A percentile compares a stretch with the other conserved stretches of the same genome.
phyloP scores from a whole-genome alignment of 75 land plant species.

The Cupressus sempervirens region DNA sequence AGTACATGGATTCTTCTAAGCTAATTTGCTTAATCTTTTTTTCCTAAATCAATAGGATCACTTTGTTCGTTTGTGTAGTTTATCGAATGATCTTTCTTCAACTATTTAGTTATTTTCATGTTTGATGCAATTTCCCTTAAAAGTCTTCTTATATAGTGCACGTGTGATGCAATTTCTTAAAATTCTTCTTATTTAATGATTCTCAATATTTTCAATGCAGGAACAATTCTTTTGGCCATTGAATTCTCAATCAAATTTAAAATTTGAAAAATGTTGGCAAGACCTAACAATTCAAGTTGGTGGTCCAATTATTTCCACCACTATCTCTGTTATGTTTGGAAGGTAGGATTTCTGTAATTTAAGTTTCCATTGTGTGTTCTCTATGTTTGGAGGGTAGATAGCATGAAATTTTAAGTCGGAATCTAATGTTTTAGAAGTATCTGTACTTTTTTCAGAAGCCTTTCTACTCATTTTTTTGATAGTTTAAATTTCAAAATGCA shows the following conservation, averaged over 20 bases:
- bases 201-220: slow-evolving; percentile 23
- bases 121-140: neutral
- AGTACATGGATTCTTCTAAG: neutral
- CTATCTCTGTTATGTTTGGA: slow-evolving; percentile 94
- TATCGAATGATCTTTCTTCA: neutral
- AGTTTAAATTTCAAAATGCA: neutral
- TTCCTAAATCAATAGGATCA: neutral
- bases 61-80: neutral
- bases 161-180: neutral
- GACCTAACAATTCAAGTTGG: slow-evolving; percentile 34
- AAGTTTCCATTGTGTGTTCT: neutral
- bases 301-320: slow-evolving; percentile 39
- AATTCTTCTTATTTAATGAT: neutral
- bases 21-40: neutral
- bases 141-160: no score
- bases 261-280: slow-evolving; percentile 63
- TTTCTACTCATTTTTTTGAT: neutral
- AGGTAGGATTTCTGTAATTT: slow-evolving; percentile 39
- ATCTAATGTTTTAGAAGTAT: neutral
- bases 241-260: slow-evolving; percentile 21
- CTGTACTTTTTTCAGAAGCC: neutral
- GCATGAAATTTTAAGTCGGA: neutral
- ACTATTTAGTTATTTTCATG: neutral
- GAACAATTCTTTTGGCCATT: slow-evolving; percentile 83
- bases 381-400: slow-evolving; percentile 95